These are phyloP conservation scores for Leishmania amazonensis DNA, from an alignment of 208 protist genomes.

Conservation along the genomic window DNA sequence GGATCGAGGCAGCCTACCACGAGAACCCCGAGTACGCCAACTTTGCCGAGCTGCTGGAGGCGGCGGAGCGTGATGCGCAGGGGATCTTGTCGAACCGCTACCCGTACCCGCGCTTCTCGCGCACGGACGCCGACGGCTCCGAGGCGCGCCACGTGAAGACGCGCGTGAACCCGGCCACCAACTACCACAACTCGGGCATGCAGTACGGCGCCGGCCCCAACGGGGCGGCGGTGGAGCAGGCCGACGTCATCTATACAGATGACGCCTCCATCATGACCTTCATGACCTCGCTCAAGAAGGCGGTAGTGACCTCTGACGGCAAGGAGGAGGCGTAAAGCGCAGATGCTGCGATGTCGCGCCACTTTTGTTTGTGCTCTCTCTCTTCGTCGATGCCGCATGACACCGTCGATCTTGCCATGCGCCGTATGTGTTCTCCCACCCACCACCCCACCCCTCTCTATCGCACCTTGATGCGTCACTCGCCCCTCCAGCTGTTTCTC, in stretches of 20 bases:
- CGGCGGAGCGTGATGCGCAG: slow-evolving; percentile 70
- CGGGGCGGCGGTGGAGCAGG: slow-evolving; percentile 25
- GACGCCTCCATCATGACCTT: slow-evolving; percentile 78
- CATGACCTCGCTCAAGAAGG: slow-evolving; percentile 78
- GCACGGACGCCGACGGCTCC: slow-evolving; percentile 82
- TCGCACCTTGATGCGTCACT: not conserved
- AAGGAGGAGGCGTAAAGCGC: slow-evolving; percentile 1
- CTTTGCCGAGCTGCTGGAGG: slow-evolving; percentile 76
- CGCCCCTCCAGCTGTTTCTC: not conserved
- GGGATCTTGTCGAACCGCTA: slow-evolving; percentile 56
- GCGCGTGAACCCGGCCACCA: slow-evolving; percentile 81
- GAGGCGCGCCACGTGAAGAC: slow-evolving; percentile 90
- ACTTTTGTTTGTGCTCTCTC: too few species aligned
- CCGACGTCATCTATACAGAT: slow-evolving; percentile 87
- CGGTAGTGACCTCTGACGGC: slow-evolving; percentile 46
- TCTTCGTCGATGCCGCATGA: not conserved
- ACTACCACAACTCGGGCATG: slow-evolving; percentile 46
- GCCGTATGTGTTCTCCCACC: not conserved
- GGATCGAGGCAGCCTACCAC: slow-evolving; percentile 94
- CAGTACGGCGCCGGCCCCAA: slow-evolving; percentile 21
- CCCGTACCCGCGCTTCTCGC: slow-evolving; percentile 87
- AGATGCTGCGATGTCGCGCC: not conserved
- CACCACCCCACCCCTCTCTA: too few species aligned
- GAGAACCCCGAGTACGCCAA: slow-evolving; percentile 86
- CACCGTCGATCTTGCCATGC: not conserved